Conservation (phyloP, 2,329 filamentous ascomycete species). For the Sporothrix globosa region DNA sequence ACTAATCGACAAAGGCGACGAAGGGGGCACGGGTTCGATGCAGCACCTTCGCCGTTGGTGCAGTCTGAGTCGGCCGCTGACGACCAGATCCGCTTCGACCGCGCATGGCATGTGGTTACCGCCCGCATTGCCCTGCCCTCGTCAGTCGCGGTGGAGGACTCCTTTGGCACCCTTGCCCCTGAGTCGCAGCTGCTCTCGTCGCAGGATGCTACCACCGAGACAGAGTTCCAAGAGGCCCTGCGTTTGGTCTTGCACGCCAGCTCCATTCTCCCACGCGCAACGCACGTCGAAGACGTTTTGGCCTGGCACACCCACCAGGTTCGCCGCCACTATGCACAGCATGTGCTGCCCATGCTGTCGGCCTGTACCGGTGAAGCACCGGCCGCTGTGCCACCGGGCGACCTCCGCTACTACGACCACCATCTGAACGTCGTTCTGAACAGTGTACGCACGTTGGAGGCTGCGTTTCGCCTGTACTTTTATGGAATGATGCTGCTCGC, state of each 20-base stretch:
- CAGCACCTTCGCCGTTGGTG: background rate
- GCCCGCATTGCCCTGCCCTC: constrained; percentile 59
- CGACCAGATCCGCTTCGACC: constrained; percentile 62
- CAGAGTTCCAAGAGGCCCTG: constrained; percentile 56
- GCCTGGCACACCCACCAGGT: constrained; percentile 65
- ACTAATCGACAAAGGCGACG: background rate
- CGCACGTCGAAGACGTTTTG: constrained; percentile 59
- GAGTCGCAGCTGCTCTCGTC: constrained; percentile 45
- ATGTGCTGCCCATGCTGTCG: constrained; percentile 60
- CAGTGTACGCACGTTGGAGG: constrained; percentile 62
- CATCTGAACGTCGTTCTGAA: constrained; percentile 53
- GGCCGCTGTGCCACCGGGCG: constrained; percentile 19
- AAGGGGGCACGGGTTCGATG: constrained; percentile 1
- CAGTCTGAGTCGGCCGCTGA: constrained; percentile 39
- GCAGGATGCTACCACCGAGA: constrained; percentile 45
- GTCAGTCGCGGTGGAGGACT: constrained; percentile 59
- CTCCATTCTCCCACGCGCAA: constrained; percentile 52
- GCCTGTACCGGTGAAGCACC: constrained; percentile 44
- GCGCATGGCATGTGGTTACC: constrained; percentile 66
- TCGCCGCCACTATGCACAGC: constrained; percentile 61
- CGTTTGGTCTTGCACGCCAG: constrained; percentile 56
- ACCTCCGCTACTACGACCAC: constrained; percentile 43
- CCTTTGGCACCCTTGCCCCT: constrained; percentile 54
- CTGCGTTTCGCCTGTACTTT: constrained; percentile 61
- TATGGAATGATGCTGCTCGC: constrained; percentile 58